Conservation (phyloP, 108 stramenopile species). For the Nitzschia palea region DNA sequence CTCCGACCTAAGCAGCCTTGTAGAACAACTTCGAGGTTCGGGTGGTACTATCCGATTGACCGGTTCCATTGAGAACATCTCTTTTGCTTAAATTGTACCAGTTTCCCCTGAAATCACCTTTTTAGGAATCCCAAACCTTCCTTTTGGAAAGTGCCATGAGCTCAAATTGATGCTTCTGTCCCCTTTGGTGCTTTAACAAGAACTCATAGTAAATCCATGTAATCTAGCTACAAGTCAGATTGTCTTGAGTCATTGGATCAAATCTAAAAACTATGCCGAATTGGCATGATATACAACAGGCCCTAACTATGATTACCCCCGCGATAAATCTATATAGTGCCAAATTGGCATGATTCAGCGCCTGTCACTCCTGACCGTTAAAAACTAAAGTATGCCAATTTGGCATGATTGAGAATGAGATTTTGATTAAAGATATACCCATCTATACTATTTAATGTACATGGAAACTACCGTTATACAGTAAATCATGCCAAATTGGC, state of each 20-base stretch:
- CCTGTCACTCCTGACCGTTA: too few species aligned
- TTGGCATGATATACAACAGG: too few species aligned
- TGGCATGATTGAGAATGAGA: too few species aligned
- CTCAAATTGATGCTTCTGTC: background rate
- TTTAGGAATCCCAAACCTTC: background rate
- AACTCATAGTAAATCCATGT: conserved; percentile 7
- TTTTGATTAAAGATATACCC: too few species aligned
- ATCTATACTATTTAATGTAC: too few species aligned
- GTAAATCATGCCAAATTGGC: background rate
- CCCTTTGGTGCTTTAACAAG: background rate
- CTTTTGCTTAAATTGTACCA: conserved; percentile 14
- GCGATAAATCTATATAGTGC: background rate
- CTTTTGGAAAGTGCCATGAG: background rate
- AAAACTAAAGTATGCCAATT: background rate
- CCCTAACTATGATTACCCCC: background rate
- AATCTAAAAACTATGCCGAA: too few species aligned
- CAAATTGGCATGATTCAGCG: too few species aligned
- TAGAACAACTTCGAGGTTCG: background rate
- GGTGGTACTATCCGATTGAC: conserved; percentile 26
- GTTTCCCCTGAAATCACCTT: background rate
- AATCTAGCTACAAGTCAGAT: conserved; percentile 4
- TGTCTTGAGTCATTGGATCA: too few species aligned
- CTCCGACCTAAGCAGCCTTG: conserved; percentile 18
- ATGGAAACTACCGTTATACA: too few species aligned
- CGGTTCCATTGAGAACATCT: conserved; percentile 28